These are phyloP conservation scores for Ophiorrhiza pumila DNA, from an alignment of 257 asterid genomes.

Conservation along the genomic window DNA sequence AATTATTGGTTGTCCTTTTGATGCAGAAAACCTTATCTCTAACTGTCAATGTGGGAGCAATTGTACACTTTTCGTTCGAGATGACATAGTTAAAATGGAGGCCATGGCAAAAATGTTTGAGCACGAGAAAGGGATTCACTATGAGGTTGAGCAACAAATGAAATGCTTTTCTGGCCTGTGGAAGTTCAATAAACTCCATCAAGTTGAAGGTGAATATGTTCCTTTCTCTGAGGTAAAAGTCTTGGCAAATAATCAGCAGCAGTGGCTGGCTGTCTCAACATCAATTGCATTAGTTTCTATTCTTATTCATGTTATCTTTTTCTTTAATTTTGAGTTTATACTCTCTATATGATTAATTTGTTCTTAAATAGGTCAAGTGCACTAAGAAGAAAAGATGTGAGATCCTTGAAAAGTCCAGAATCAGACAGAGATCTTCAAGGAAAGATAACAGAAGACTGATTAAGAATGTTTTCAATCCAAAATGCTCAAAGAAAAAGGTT, in stretches of 20 bases:
- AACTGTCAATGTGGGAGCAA: conserved; percentile 25
- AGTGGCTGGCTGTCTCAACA: no score
- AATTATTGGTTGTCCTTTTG: background rate
- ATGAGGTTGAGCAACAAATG: conserved; percentile 31
- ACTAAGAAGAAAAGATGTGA: background rate
- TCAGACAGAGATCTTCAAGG: conserved; percentile 12
- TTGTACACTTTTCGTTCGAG: conserved; percentile 21
- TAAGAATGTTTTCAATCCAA: background rate
- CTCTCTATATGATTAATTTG: background rate
- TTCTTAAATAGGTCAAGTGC: conserved; percentile 1
- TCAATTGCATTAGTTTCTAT: background rate
- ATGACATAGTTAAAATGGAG: conserved; percentile 30
- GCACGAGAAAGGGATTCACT: conserved; percentile 21
- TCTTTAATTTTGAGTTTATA: background rate
- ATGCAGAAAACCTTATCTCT: conserved; percentile 29
- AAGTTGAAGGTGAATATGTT: conserved; percentile 20
- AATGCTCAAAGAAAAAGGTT: conserved; percentile 9
- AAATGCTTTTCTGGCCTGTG: conserved; percentile 15
- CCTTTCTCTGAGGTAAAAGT: conserved; percentile 32
- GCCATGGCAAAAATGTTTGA: conserved; percentile 30
- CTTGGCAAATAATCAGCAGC: background rate
- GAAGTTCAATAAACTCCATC: conserved; percentile 12
- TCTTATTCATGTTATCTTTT: background rate
- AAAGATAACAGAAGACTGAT: conserved; percentile 7
- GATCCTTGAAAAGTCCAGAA: background rate